Evolutionary conservation across 225 moss, liverwort and hornwort species (phyloP), one percentile per base, ranked within the genome.

Genomic region (Marchantia paleacea): DNA sequence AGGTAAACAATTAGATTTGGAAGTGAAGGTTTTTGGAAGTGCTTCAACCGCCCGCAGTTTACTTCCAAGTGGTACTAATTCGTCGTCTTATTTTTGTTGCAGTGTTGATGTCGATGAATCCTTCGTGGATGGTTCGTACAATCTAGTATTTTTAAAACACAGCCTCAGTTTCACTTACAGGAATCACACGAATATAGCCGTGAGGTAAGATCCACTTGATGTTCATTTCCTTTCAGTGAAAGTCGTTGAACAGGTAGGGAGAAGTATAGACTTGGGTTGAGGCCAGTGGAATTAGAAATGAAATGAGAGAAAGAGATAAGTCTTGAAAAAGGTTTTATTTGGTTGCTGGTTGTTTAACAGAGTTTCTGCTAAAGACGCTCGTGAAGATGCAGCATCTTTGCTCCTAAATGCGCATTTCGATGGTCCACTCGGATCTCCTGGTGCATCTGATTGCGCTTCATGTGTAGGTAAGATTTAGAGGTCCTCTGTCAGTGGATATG

Each of bases 391-490:
- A 73, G 89, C 97, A 52, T 66, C 93, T 73, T 84, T 99, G 75
- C 87, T 99, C 4, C 86, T 99, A 5, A 99, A 99, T 81, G 97
- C 95, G 14, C 97, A 99, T 85, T 82, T 95, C 76, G 97, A 99
- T 76, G 85, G 89, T 31, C 95, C 97, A 49, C 81, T 99, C 72
- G 93, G 93, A 7, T 99, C 97, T 50, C 91, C 95, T 75, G 97
- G 95, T 61, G 97, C 95, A 80, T 91, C 95, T 16, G 97, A 99
- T 67, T 99, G 95, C 86, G 97, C 93, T 39, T 92, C 95, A 19
- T 99, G 97, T 80, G 97, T 95, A 66, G 88, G 88, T 88, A 81
- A 78, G 19, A 62, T 10, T 14, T 15, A 48, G 8, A 26, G 26
- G 7, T 25, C 24, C 10, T 52, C 28, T 12, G 28, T 55, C 15